A percentile compares a stretch with the other conserved stretches of the same genome.
Evolutionary conservation across 305 asterid species (phyloP).

Genomic region (Stenogyne calaminthoides): DNA sequence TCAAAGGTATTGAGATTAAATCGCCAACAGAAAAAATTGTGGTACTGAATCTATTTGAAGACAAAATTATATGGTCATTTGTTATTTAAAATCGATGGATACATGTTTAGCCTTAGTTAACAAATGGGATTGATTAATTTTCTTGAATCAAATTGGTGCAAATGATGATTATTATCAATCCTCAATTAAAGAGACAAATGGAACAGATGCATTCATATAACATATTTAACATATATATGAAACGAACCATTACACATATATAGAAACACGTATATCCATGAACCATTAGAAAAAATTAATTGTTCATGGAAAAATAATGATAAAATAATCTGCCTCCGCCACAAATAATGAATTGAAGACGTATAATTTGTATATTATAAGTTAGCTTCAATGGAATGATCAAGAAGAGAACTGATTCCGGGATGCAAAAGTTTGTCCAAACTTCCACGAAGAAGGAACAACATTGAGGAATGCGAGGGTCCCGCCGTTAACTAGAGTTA

Average conservation of each 20-base stretch:
- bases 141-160: background rate
- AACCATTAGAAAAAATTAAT: background rate
- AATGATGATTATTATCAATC: background rate
- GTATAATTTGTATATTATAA: background rate
- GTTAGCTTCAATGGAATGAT: background rate
- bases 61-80: too few species aligned
- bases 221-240: background rate
- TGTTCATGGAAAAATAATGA: background rate
- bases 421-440: conserved; percentile 73
- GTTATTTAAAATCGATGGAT: too few species aligned
- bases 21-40: too few species aligned
- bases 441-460: conserved; percentile 68
- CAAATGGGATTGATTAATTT: too few species aligned
- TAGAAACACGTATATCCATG: background rate
- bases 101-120: too few species aligned
- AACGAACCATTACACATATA: background rate
- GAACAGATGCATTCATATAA: background rate
- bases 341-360: background rate
- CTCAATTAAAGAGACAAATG: background rate
- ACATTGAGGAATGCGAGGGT: conserved; percentile 44
- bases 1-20: too few species aligned
- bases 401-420: conserved; percentile 42
- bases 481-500: conserved; percentile 47
- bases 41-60: too few species aligned
- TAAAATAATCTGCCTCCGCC: background rate